These are phyloP conservation scores for Alternaria gaisen DNA, from an alignment of 2,329 filamentous ascomycete species.

Conservation along the genomic window DNA sequence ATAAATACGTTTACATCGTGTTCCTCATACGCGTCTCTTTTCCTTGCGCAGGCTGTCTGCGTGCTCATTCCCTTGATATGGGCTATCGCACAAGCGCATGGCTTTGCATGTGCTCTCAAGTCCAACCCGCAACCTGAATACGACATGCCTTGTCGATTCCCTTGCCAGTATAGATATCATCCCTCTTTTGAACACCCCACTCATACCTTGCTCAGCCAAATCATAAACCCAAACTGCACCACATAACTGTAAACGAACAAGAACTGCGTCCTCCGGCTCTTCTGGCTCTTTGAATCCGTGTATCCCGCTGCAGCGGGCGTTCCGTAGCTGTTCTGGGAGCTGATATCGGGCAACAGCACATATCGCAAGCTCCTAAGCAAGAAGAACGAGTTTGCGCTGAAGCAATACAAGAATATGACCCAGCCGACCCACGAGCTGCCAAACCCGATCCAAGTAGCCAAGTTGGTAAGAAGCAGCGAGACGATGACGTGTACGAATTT, in stretches of 20 bases:
- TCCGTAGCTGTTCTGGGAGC: constrained; percentile 39
- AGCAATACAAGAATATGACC: constrained; percentile 89
- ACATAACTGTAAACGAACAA: constrained; percentile 76
- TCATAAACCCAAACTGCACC: constrained; percentile 95
- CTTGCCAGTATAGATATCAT: not conserved
- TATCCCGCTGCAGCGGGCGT: constrained; percentile 61
- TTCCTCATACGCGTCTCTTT: not conserved
- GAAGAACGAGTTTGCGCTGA: constrained; percentile 93
- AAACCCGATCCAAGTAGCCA: constrained; percentile 69
- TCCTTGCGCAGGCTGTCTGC: not conserved
- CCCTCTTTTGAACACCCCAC: not conserved
- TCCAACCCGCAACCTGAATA: not conserved
- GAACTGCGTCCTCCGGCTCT: constrained; percentile 44
- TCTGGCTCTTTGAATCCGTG: constrained; percentile 80
- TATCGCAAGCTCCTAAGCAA: constrained; percentile 94
- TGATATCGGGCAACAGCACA: constrained; percentile 82
- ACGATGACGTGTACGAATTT: constrained; percentile 98
- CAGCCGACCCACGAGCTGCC: constrained; percentile 90
- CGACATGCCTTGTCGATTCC: not conserved
- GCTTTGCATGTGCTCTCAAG: not conserved
- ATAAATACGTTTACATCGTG: not conserved
- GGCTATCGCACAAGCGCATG: not conserved
- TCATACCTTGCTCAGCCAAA: constrained; percentile 66
- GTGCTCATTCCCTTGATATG: not conserved
- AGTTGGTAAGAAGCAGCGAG: constrained; percentile 80